These are phyloP conservation scores for Hypoxylon trugodes DNA, from an alignment of 495 filamentous ascomycete species.

Conservation along the genomic window DNA sequence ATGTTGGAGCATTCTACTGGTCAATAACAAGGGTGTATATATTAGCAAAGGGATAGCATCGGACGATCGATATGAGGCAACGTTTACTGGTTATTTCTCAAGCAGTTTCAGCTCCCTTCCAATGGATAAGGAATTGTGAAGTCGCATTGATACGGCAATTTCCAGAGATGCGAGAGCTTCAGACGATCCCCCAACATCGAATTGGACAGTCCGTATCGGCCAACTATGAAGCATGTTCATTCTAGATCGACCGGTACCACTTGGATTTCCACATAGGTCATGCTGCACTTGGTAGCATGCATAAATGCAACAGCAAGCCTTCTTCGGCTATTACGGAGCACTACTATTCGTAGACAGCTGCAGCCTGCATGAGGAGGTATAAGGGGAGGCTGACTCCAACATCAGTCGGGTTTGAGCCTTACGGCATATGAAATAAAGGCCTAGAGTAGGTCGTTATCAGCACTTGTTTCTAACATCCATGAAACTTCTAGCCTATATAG, in stretches of 20 bases:
- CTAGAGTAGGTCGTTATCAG: too few relatives aligned
- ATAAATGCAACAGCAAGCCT: conserved; percentile 31
- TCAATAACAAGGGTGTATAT: conserved; percentile 11
- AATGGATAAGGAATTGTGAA: conserved; percentile 28
- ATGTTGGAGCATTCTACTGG: conserved; percentile 20
- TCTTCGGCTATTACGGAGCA: conserved; percentile 21
- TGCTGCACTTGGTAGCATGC: conserved; percentile 28
- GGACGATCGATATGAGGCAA: conserved; percentile 35
- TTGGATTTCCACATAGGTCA: conserved; percentile 17
- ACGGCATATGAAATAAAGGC: conserved; percentile 9
- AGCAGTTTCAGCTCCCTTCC: conserved; percentile 36
- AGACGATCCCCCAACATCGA: conserved; percentile 30
- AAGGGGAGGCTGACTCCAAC: conserved; percentile 12
- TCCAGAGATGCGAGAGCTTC: conserved; percentile 30
- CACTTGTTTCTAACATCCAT: too few relatives aligned
- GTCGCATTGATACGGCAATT: conserved; percentile 40
- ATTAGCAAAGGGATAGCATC: conserved; percentile 34
- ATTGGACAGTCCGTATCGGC: conserved; percentile 16
- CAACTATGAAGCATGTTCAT: conserved; percentile 10
- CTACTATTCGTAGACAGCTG: conserved; percentile 14
- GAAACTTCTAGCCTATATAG: too few relatives aligned
- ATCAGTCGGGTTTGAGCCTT: too few relatives aligned
- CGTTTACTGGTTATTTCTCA: conserved; percentile 24
- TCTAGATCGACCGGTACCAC: conserved; percentile 17
- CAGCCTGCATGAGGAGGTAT: conserved; percentile 26